phyloP scores from a whole-genome alignment of 176 grass and related monocot genomes.

The maize (Zea mays) region DNA sequence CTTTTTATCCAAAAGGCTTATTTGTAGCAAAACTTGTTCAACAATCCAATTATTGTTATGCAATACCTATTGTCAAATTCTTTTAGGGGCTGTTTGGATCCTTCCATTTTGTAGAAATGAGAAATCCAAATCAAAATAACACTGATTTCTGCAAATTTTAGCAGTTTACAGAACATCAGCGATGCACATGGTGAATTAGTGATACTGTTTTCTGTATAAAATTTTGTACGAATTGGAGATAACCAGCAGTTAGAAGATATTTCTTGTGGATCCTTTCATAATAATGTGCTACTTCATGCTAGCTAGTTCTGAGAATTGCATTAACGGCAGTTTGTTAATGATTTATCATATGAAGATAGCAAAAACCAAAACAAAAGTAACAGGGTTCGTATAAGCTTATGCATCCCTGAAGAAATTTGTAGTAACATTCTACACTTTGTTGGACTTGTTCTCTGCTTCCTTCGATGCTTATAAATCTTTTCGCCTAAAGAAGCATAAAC shows the following conservation, averaged over 20 bases:
- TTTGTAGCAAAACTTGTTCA: background rate
- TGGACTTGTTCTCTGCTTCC: background rate
- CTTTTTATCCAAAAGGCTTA: background rate
- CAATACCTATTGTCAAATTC: background rate
- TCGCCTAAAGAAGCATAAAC: background rate
- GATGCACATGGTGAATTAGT: background rate
- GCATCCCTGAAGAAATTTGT: background rate
- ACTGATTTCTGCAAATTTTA: background rate
- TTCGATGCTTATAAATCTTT: slow-evolving; percentile 2
- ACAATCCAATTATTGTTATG: background rate
- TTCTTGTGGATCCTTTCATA: slow-evolving; percentile 6
- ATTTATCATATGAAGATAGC: background rate
- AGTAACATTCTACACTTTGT: background rate
- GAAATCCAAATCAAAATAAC: background rate
- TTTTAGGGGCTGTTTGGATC: background rate
- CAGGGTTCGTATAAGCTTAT: background rate
- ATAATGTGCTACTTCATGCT: background rate
- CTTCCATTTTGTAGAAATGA: background rate
- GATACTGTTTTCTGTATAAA: background rate
- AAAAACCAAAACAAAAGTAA: background rate
- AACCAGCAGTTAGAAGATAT: background rate
- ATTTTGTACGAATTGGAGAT: background rate
- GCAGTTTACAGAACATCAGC: background rate
- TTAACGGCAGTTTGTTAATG: background rate
- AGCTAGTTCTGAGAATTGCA: background rate